phyloP scores from a whole-genome alignment of 1,284 basidiomycete genomes.

The Puccinia brachypodii region DNA sequence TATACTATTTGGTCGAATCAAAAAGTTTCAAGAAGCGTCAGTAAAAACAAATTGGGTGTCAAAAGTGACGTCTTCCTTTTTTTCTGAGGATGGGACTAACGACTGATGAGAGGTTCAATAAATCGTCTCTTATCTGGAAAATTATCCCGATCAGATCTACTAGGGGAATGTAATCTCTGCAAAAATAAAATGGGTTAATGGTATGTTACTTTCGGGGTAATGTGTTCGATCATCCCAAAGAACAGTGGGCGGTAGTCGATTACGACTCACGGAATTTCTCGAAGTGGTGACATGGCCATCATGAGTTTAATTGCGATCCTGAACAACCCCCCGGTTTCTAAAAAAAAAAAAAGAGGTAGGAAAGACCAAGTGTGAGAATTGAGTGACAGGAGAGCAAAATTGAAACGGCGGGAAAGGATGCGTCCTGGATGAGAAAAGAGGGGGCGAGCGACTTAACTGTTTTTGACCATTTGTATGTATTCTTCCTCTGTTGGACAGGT shows the following conservation, averaged over 20 bases:
- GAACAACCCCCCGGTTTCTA: slow-evolving; percentile 94
- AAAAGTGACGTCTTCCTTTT: not conserved
- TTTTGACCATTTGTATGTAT: slow-evolving; percentile 93
- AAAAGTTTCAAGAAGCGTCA: not conserved
- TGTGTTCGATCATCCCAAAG: not conserved
- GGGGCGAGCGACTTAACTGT: slow-evolving; percentile 66
- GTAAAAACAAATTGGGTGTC: not conserved
- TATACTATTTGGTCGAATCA: slow-evolving; percentile 65
- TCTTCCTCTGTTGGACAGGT: slow-evolving; percentile 92
- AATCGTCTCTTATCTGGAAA: slow-evolving; percentile 96
- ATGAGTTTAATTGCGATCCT: slow-evolving; percentile 91
- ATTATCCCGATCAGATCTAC: slow-evolving; percentile 91
- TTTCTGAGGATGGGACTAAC: slow-evolving; percentile 59
- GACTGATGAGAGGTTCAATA: slow-evolving; percentile 87
- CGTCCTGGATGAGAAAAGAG: not conserved
- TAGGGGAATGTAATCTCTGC: slow-evolving; percentile 82
- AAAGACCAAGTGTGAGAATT: not conserved
- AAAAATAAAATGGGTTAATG: slow-evolving; percentile 2
- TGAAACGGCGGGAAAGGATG: too few species aligned
- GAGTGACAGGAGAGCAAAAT: not conserved
- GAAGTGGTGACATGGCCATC: slow-evolving; percentile 69
- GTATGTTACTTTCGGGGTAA: too few species aligned
- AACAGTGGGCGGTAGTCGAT: not conserved
- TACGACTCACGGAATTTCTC: slow-evolving; percentile 28
- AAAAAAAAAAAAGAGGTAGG: slow-evolving; percentile 10